Base-by-base conservation (phyloP, 352 stramenopile genomes). In the Globisporangium irregulare region DNA sequence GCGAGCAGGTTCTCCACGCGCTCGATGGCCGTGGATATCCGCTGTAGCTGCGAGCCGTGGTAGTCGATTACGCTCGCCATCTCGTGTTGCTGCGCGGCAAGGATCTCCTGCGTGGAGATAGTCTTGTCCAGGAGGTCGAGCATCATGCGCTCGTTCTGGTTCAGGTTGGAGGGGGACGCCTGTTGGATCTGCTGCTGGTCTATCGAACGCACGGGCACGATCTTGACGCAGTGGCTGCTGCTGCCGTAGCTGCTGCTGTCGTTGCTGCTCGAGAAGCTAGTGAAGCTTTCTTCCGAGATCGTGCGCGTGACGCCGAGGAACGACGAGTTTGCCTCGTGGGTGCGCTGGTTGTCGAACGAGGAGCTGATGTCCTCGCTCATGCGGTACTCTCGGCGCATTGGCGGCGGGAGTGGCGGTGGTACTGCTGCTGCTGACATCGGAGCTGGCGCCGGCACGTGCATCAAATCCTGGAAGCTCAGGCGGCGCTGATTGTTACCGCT, bases 111-210 rank as follows among this genome's bases (percentile, higher is more conserved):
- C 2, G 86, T 93, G 25, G 74, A 83, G 64, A 93, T 92, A 20
- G 86, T 93, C 66, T 88, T 87, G 73, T 91, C 83, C 29, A 93
- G 73, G 38, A 93, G 69, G 50, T 91, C 82, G 61, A 91, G 72
- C 72, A 93, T 81, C 77, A 90, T 79, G 65, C 84, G 82, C 60
- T 90, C 80, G 38, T 90, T 89, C 59, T 82, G 66, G 61, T 92
- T 90, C 27, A 89, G 66, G 48, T 73, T 69, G 4, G 64, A 48
- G 41, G 41, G 10, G 18, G 43, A 24, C 43, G 2, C 18, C 58
- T 41, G 65, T 10, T 75, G 62, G 6, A 55, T 65, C 10, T 74
- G 60, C 32, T 82, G 59, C 36, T 75, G 73, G 43, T 51, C 43
- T 18, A 24, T 51, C 43, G 43, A 51, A 18, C 43, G 43, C 10